Percentiles rank a stretch among this genome's conserved stretches.
phyloP scores from a whole-genome alignment of 768 basidiomycete genomes.

The Multifurca ochricompacta region DNA sequence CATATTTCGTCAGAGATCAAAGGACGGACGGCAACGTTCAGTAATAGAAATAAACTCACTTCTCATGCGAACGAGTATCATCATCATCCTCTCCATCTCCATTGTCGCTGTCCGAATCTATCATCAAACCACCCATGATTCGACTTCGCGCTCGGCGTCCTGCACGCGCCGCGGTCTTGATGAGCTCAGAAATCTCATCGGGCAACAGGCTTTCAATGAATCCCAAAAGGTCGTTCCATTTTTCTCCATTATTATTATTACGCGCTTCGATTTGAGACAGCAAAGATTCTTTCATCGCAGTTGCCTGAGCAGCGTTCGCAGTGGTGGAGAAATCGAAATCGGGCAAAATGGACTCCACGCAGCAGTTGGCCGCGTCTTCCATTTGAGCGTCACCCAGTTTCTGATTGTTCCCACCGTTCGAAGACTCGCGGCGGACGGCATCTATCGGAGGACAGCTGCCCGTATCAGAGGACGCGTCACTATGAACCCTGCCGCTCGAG shows the following conservation, averaged over 20 bases:
- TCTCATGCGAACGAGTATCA: too few species aligned
- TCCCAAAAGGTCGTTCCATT: not conserved
- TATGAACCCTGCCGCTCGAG: too few species aligned
- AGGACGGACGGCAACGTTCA: too few species aligned
- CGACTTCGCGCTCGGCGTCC: not conserved
- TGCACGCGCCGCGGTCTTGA: not conserved
- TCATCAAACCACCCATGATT: not conserved
- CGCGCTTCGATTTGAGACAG: not conserved
- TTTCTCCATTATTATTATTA: not conserved
- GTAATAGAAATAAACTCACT: too few species aligned
- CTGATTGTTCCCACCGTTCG: too few species aligned
- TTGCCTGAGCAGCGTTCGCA: not conserved
- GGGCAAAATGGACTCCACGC: not conserved
- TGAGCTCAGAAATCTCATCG: not conserved
- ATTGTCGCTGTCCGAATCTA: not conserved
- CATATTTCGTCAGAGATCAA: too few species aligned
- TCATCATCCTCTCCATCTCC: not conserved
- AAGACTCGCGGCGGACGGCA: too few species aligned
- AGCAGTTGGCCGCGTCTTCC: too few species aligned
- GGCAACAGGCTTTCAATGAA: not conserved
- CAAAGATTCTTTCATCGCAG: not conserved
- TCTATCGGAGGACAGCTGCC: too few species aligned
- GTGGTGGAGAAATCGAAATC: not conserved
- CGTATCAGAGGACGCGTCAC: too few species aligned
- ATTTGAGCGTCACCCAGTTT: too few species aligned